Base-by-base conservation (phyloP, 768 basidiomycete genomes). In the Gloeophyllum trabeum region DNA sequence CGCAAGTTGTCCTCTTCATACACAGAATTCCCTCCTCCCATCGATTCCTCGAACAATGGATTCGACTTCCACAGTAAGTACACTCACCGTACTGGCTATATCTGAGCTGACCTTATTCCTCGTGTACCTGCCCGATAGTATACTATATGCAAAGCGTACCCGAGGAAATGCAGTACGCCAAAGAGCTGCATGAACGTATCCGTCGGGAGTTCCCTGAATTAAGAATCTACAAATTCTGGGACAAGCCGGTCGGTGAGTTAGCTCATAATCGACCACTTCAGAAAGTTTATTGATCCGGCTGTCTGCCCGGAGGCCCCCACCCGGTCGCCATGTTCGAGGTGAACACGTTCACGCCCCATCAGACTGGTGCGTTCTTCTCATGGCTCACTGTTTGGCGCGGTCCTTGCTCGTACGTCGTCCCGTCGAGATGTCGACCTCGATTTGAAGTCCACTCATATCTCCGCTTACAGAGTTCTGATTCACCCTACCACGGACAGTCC, bases 281-380 rank as follows among this genome's bases (percentile, higher is more conserved):
- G n/a, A 41, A 13, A 6, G 7, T 4, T 41, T 14, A 19, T 12
- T 14, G 6, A 4, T n/a, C n/a, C n/a, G n/a, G n/a, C n/a, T n/a
- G 24, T 45, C 26, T 35, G 26, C 20, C 10, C 14, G 18, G 46
- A 71, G 75, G 76, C 1, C 82, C 79, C 0, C 82, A 84, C 48
- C 76, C 81, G 0, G 73, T 71, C 6, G 69, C 77, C 5, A 82
- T 82, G 79, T 84, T 83, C 51, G 73, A 84, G 54, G 70, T 82
- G 45, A 75, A 84, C 52, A 75, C 73, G 1, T 75, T 76, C 56
- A 74, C 50, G 24, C 81, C 81, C 6, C 77, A 76, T 49, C 74
- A 83, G 52, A 81, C 77, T 0, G 81, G 82, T 0, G 70, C 78
- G 1, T 57, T 85, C 10, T 82, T 84, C 52, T 66, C 75, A 3